Conservation (phyloP, 2,329 filamentous ascomycete genomes). For the Hirsutella thompsonii region DNA sequence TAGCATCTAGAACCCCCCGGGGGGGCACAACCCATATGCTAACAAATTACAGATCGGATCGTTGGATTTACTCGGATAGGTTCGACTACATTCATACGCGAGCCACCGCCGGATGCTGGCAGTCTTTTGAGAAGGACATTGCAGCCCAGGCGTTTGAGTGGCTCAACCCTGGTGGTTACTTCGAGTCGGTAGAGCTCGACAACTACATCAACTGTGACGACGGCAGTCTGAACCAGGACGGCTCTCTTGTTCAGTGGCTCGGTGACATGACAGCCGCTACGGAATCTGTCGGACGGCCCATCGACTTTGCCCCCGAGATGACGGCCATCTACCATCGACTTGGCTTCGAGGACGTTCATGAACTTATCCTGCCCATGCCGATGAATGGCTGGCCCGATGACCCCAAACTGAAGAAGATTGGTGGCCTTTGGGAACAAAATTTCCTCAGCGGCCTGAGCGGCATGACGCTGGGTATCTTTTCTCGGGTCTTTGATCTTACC, state of each 20-base stretch:
- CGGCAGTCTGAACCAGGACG: constrained; percentile 23
- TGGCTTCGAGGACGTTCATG: constrained; percentile 21
- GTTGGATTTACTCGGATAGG: constrained; percentile 38
- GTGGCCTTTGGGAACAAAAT: constrained; percentile 30
- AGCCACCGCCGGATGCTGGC: constrained; percentile 34
- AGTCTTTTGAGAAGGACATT: constrained; percentile 31
- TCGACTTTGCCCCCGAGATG: constrained; percentile 19
- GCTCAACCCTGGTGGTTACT: constrained; percentile 37
- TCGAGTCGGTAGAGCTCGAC: constrained; percentile 38
- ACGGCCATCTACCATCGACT: constrained; percentile 27
- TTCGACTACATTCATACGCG: constrained; percentile 44
- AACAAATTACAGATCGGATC: constrained; percentile 23
- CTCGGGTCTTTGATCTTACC: constrained; percentile 25
- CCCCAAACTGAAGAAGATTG: constrained; percentile 26
- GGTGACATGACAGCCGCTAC: constrained; percentile 25
- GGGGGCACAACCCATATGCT: neutral
- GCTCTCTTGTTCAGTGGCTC: constrained; percentile 25
- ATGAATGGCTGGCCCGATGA: constrained; percentile 40
- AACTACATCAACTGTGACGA: constrained; percentile 29
- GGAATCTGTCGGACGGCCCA: constrained; percentile 21
- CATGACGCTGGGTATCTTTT: constrained; percentile 26
- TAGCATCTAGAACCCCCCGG: no score
- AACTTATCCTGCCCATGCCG: constrained; percentile 38
- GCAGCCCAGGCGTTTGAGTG: constrained; percentile 36
- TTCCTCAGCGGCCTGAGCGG: constrained; percentile 29